phyloP scores from a whole-genome alignment of 148 eudicot species.

The Simmondsia chinensis region DNA sequence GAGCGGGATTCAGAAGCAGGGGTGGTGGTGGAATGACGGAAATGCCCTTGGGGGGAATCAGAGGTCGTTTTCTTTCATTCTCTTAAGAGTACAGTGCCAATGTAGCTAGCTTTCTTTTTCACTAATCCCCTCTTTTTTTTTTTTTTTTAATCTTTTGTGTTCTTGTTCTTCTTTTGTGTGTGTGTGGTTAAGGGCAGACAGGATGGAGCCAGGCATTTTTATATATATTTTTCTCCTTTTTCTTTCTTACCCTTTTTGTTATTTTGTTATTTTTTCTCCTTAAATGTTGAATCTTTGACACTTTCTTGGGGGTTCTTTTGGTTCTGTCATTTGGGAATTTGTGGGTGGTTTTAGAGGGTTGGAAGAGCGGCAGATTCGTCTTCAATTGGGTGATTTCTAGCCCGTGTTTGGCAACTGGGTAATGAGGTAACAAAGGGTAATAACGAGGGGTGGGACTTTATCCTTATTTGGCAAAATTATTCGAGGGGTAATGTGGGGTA shows the following conservation, averaged over 20 bases:
- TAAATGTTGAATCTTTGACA: background rate
- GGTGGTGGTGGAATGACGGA: conserved; percentile 12
- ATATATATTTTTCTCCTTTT: conserved; percentile 6
- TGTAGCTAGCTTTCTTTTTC: conserved; percentile 7
- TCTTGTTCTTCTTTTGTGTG: too few relatives aligned
- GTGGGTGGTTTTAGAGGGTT: too few relatives aligned
- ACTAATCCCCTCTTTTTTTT: conserved; percentile 1
- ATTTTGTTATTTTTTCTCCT: background rate
- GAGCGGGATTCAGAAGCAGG: too few relatives aligned
- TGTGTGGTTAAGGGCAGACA: conserved; percentile 55
- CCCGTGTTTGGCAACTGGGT: too few relatives aligned
- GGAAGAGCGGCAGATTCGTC: too few relatives aligned
- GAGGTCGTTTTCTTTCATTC: conserved; percentile 21
- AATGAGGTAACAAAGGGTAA: too few relatives aligned
- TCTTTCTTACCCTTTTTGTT: background rate
- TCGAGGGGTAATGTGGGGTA: too few relatives aligned
- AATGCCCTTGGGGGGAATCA: conserved; percentile 14
- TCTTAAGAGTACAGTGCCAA: conserved; percentile 8
- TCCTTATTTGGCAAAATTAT: conserved; percentile 5
- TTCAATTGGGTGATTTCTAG: too few relatives aligned
- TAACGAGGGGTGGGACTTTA: conserved; percentile 6
- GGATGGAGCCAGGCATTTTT: conserved; percentile 58
- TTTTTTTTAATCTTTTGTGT: background rate
- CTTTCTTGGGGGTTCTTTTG: too few relatives aligned
- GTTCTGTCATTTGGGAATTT: too few relatives aligned